These are phyloP conservation scores for Penicillium sp. DNA, from an alignment of 2,329 filamentous ascomycete genomes.

Conservation along the genomic window DNA sequence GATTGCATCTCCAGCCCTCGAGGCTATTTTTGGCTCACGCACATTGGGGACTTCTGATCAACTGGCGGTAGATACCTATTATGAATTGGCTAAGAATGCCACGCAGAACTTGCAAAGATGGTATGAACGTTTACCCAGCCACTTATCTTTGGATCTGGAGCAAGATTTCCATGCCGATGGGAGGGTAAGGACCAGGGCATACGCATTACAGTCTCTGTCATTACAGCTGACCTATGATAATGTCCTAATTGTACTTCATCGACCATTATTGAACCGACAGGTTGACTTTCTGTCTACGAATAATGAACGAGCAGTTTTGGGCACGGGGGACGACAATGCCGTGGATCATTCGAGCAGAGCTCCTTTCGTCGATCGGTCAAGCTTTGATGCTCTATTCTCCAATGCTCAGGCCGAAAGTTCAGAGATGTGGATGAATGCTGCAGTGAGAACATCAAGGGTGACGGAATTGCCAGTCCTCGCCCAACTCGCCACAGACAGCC, in stretches of 20 bases:
- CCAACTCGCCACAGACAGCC: conserved; percentile 42
- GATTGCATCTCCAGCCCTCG: conserved; percentile 23
- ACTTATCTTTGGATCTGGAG: conserved; percentile 20
- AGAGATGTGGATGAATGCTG: conserved; percentile 33
- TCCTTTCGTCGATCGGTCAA: no score
- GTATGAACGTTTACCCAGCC: conserved; percentile 14
- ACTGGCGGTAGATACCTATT: conserved; percentile 18
- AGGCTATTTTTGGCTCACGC: conserved; percentile 26
- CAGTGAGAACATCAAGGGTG: conserved; percentile 40
- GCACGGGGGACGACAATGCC: no score
- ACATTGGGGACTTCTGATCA: conserved; percentile 19
- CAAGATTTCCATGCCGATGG: conserved; percentile 14
- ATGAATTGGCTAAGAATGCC: conserved; percentile 15
- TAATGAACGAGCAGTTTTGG: no score
- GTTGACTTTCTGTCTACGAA: conserved; percentile 31
- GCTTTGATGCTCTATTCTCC: background rate
- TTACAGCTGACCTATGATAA: conserved; percentile 47
- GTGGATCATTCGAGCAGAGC: no score
- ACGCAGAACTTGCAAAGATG: conserved; percentile 22
- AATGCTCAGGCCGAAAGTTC: conserved; percentile 12
- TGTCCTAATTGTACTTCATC: conserved; percentile 43
- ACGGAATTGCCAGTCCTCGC: conserved; percentile 33
- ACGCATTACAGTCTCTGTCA: conserved; percentile 41
- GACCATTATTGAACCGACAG: conserved; percentile 42
- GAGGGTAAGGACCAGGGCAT: conserved; percentile 10